phyloP scores from a whole-genome alignment of 1,284 basidiomycete species.

The Lignosus rhinocerotis region DNA sequence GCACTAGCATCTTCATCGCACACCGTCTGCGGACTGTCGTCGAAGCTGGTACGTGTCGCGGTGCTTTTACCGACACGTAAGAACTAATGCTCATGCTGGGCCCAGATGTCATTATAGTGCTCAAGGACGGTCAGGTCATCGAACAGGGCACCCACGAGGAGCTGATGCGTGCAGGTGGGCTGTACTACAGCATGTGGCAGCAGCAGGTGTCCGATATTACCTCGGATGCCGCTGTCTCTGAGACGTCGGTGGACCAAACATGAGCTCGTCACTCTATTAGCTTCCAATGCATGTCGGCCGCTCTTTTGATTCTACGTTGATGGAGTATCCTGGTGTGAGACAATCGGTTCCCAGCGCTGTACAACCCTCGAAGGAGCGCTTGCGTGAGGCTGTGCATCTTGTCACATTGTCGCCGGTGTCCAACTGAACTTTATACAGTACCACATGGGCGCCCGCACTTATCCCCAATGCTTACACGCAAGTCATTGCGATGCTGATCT shows the following conservation, averaged over 20 bases:
- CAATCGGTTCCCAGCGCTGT: too few species aligned
- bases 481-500: too few species aligned
- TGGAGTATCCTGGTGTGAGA: too few species aligned
- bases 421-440: too few species aligned
- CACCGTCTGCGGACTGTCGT: conserved; percentile 90
- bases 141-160: conserved; percentile 94
- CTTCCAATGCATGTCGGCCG: too few species aligned
- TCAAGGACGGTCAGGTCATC: conserved; percentile 81
- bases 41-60: conserved; percentile 65
- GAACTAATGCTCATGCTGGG: neutral
- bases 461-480: too few species aligned
- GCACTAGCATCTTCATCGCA: conserved; percentile 95
- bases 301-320: too few species aligned
- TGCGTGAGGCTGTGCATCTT: too few species aligned
- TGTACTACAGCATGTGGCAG: conserved; percentile 88
- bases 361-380: too few species aligned
- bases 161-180: conserved; percentile 67
- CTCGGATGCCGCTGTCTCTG: conserved; percentile 14
- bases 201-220: conserved; percentile 57
- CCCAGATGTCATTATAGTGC: conserved; percentile 85
- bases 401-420: too few species aligned
- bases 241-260: neutral
- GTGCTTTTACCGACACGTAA: conserved; percentile 7
- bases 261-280: neutral
- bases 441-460: too few species aligned